A percentile compares a stretch with the other conserved stretches of the same genome.
Conservation (phyloP, 768 basidiomycete genomes). For the Crassisporium funariophilum region DNA sequence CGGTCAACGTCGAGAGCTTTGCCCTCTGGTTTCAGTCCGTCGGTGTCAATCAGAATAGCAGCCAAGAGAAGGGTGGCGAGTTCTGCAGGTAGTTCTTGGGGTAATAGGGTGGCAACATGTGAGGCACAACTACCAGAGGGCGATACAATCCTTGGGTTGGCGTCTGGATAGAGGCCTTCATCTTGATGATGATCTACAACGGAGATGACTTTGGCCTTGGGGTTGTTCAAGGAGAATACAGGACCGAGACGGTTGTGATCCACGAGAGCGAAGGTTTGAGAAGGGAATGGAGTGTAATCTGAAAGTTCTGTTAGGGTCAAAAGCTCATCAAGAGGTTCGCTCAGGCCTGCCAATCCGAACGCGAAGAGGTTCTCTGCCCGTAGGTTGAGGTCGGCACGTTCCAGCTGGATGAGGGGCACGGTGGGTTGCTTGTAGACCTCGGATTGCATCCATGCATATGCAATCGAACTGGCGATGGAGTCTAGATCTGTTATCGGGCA, state of each 20-base stretch:
- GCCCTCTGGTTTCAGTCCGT: slow-evolving; percentile 73
- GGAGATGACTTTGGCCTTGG: slow-evolving; percentile 59
- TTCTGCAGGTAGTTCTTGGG: slow-evolving; percentile 51
- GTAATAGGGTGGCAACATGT: slow-evolving; percentile 42
- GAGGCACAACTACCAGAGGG: slow-evolving; percentile 83
- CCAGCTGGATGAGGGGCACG: slow-evolving; percentile 74
- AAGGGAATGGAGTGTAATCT: slow-evolving; percentile 45
- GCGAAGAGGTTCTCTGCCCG: slow-evolving; percentile 89
- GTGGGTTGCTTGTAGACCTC: slow-evolving; percentile 53
- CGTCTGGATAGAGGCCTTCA: slow-evolving; percentile 65
- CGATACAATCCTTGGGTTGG: slow-evolving; percentile 65
- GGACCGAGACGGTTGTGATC: slow-evolving; percentile 82
- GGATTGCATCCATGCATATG: slow-evolving; percentile 76
- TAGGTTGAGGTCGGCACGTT: slow-evolving; percentile 67
- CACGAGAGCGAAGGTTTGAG: slow-evolving; percentile 73
- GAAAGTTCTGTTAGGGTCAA: slow-evolving; percentile 73
- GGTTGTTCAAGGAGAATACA: slow-evolving; percentile 41
- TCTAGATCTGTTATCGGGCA: slow-evolving; percentile 74
- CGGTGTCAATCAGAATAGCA: slow-evolving; percentile 87
- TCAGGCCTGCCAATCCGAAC: slow-evolving; percentile 58
- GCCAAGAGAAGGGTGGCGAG: slow-evolving; percentile 79
- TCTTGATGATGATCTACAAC: slow-evolving; percentile 94
- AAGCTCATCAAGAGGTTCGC: slow-evolving; percentile 52
- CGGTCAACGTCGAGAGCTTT: slow-evolving; percentile 73
- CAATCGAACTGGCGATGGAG: slow-evolving; percentile 82